Percentiles rank a stretch among this genome's conserved stretches.
phyloP scores from a whole-genome alignment of 148 eudicot genomes.

The Nepenthes gracilis region DNA sequence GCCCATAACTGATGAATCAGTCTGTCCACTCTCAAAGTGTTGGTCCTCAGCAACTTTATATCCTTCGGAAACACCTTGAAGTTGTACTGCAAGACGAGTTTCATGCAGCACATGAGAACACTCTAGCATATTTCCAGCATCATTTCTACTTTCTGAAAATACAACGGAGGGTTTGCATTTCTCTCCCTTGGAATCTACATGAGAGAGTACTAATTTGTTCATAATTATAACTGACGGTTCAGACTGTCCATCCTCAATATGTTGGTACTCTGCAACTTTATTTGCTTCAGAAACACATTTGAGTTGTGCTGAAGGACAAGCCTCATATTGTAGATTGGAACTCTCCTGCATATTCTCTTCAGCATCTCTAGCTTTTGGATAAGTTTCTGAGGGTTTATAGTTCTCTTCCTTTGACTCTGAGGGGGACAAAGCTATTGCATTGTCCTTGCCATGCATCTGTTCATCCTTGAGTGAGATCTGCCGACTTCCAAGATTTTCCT shows the following conservation, averaged over 20 bases:
- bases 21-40: slow-evolving; percentile 9
- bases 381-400: background rate
- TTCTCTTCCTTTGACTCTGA: slow-evolving; percentile 12
- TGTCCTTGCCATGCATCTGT: slow-evolving; percentile 12
- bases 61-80: background rate
- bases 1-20: slow-evolving; percentile 9
- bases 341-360: slow-evolving; percentile 5
- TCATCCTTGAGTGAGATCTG: slow-evolving; percentile 5
- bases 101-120: background rate
- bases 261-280: slow-evolving; percentile 6
- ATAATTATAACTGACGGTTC: slow-evolving; percentile 5
- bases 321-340: background rate
- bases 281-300: slow-evolving; percentile 5
- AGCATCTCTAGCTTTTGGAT: slow-evolving; percentile 10
- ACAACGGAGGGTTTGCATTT: too few relatives aligned
- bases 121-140: slow-evolving; percentile 6
- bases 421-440: slow-evolving; percentile 4
- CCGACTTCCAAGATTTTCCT: slow-evolving; percentile 5
- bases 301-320: slow-evolving; percentile 8
- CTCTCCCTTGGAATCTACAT: too few relatives aligned
- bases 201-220: too few relatives aligned
- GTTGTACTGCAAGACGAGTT: slow-evolving; percentile 4
- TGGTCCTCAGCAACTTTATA: background rate
- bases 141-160: slow-evolving; percentile 8
- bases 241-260: background rate